Evolutionary conservation across 495 filamentous ascomycete species (phyloP).

Genomic region (Xylaria nigripes): DNA sequence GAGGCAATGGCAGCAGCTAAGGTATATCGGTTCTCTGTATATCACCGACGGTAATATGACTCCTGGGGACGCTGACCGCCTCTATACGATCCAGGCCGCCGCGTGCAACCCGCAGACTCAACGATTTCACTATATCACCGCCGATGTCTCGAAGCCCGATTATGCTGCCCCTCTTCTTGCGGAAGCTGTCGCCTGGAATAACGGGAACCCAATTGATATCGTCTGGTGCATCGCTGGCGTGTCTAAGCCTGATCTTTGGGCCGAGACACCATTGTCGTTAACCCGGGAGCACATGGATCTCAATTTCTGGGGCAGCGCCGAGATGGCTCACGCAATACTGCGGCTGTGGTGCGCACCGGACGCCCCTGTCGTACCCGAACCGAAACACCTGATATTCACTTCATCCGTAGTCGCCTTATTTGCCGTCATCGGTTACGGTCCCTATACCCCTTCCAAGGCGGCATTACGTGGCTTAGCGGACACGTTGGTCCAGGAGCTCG

Average conservation of each 20-base stretch:
- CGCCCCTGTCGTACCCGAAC: constrained; percentile 29
- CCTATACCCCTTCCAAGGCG: constrained; percentile 79
- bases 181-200: constrained; percentile 79
- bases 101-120: constrained; percentile 56
- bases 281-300: constrained; percentile 77
- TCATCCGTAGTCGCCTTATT: constrained; percentile 68
- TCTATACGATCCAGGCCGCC: constrained; percentile 36
- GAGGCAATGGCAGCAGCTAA: constrained; percentile 57
- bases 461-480: constrained; percentile 80
- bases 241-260: constrained; percentile 67
- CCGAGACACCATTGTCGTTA: constrained; percentile 56
- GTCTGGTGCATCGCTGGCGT: constrained; percentile 89
- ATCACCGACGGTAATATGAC: neutral
- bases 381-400: constrained; percentile 82
- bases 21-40: constrained; percentile 26
- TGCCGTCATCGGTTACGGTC: constrained; percentile 71
- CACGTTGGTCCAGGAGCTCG: constrained; percentile 71
- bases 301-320: constrained; percentile 84
- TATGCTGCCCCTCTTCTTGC: constrained; percentile 61
- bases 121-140: constrained; percentile 73
- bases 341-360: constrained; percentile 51
- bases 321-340: constrained; percentile 69
- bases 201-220: constrained; percentile 63
- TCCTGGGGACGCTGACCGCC: constrained; percentile 9
- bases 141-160: constrained; percentile 63